Evolutionary conservation across 2,329 filamentous ascomycete genomes (phyloP), one percentile per base, ranked within the genome.

Genomic region (Acarospora socialis): DNA sequence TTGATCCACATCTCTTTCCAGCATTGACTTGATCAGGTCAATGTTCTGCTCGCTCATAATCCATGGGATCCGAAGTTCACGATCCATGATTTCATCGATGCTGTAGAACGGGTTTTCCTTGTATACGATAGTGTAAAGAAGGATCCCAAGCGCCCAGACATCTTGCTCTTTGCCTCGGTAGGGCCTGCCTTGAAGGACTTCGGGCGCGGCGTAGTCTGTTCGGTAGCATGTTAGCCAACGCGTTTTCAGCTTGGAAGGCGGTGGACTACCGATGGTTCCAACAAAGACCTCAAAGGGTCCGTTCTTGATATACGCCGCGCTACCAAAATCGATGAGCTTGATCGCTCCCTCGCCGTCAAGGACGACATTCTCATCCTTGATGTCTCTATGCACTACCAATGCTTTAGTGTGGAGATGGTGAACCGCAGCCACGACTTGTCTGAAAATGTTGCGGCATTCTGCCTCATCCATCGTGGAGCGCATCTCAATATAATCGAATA

Each of bases 61-160:
- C 53, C 81, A 94, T 0, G 90, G 90, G 17, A 98, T 77, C 28
- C 90, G 73, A 37, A 98, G 64, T 46, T 94, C 87, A 49, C 87
- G 86, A 53, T 98, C 90, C 72, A 95, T 92, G 50, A 98, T 98
- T 63, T 98, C 90, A 55, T 98, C 90, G 48, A 95, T 90, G 56
- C 81, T 92, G 67, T 95, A 95, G 56, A 94, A 98, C 1, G 90
- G 87, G 51, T 98, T 98, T 60, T 98, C 90, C 60, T 95, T 98
- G 68, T 98, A 98, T 49, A 95, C 80, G 50, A 98, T 94, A 17
- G 90, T 98, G 63, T 98, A 98, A 9, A 98, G 72, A 16, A 98
- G 69, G 48, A 98, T 95, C 15, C 90, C 90, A 10, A 98, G 68
- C 1, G 90, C 90, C 90, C 90, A 98, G 18, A 98, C 84, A 50